Conservation (phyloP, 164 flowering plant genomes). For the grape (Vitis vinifera) region DNA sequence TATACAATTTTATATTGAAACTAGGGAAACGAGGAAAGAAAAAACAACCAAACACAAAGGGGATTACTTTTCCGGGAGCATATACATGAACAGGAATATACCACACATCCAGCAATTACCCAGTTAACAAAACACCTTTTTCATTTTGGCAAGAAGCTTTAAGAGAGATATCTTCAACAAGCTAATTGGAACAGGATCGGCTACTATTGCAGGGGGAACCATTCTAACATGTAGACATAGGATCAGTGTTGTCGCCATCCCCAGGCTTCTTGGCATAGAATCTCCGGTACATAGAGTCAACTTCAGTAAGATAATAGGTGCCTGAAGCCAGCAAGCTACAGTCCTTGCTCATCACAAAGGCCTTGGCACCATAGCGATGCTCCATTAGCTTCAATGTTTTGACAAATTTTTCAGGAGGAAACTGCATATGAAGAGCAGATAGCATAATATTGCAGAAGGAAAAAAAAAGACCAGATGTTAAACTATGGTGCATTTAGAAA, state of each 20-base stretch:
- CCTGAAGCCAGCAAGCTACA: slow-evolving; percentile 70
- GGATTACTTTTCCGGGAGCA: too few species aligned
- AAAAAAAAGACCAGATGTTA: not conserved
- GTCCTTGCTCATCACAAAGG: slow-evolving; percentile 81
- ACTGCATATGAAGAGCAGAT: slow-evolving; percentile 36
- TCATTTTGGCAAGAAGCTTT: too few species aligned
- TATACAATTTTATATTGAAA: too few species aligned
- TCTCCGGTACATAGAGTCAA: slow-evolving; percentile 84
- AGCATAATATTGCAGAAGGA: not conserved
- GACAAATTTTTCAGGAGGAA: slow-evolving; percentile 74
- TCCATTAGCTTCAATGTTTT: slow-evolving; percentile 87
- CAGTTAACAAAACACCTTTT: too few species aligned
- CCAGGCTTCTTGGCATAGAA: slow-evolving; percentile 69
- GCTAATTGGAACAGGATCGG: too few species aligned
- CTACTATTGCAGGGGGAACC: too few species aligned
- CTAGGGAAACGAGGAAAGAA: too few species aligned
- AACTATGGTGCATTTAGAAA: too few species aligned
- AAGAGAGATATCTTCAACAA: too few species aligned
- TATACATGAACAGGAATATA: too few species aligned
- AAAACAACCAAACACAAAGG: too few species aligned
- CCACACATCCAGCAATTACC: too few species aligned
- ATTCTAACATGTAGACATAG: slow-evolving; percentile 17
- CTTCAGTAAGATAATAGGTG: slow-evolving; percentile 86
- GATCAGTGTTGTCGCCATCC: not conserved
- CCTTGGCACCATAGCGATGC: slow-evolving; percentile 92